Conservation (phyloP, 805 yeast species). For the Wickerhamiella nectarea region DNA sequence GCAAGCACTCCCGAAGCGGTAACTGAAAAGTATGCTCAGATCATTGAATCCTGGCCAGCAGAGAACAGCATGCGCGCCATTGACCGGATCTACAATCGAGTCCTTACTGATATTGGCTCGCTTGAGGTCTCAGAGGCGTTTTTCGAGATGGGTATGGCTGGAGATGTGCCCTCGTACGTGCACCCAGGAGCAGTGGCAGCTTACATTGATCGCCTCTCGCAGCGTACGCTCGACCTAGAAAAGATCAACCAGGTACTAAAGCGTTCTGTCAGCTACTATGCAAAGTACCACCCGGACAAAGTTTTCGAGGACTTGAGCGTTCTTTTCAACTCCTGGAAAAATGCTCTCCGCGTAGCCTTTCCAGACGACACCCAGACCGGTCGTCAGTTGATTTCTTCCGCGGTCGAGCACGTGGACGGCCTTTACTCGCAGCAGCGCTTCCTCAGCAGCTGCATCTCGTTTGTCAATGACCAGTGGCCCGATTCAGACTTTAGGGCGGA, state of each 20-base stretch:
- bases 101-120: slow-evolving; percentile 17
- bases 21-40: slow-evolving; percentile 17
- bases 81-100: slow-evolving; percentile 18
- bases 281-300: slow-evolving; percentile 1
- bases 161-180: slow-evolving; percentile 11
- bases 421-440: slow-evolving; percentile 8
- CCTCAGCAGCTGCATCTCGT: slow-evolving; percentile 15
- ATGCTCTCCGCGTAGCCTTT: slow-evolving; percentile 9
- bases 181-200: slow-evolving; percentile 20
- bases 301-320: slow-evolving; percentile 11
- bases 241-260: slow-evolving; percentile 12
- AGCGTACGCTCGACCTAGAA: slow-evolving; percentile 9
- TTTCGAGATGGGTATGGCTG: slow-evolving; percentile 14
- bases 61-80: slow-evolving; percentile 12
- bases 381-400: slow-evolving; percentile 9
- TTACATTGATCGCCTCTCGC: slow-evolving; percentile 13
- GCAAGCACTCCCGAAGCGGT: slow-evolving; percentile 14
- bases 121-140: slow-evolving; percentile 14
- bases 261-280: slow-evolving; percentile 11
- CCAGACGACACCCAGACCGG: slow-evolving; percentile 14
- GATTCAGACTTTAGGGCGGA: slow-evolving; percentile 11
- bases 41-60: slow-evolving; percentile 14
- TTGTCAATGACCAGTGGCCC: slow-evolving; percentile 18
- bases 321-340: slow-evolving; percentile 13
- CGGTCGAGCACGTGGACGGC: slow-evolving; percentile 8